phyloP scores from a whole-genome alignment of 768 basidiomycete species.

The Mycena polygramma region DNA sequence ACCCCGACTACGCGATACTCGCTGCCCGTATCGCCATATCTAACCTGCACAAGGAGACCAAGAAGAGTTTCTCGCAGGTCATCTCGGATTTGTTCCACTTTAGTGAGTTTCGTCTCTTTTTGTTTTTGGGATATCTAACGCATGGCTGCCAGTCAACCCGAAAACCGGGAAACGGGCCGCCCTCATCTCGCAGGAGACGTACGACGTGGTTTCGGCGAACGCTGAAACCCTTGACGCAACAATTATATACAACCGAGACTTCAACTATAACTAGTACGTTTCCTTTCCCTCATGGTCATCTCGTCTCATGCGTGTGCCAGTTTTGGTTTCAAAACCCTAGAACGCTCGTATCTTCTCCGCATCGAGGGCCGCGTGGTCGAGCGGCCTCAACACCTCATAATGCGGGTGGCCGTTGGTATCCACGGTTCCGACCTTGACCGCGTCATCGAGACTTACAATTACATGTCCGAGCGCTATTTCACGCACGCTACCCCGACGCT shows the following conservation, averaged over 20 bases:
- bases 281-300: no score
- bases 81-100: slow-evolving; percentile 92
- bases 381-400: slow-evolving; percentile 98
- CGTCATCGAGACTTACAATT: slow-evolving; percentile 91
- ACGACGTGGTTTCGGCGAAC: slow-evolving; percentile 85
- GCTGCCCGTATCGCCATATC: slow-evolving; percentile 99
- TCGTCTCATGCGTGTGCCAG: slow-evolving; percentile 49
- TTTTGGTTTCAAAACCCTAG: slow-evolving; percentile 99
- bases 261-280: slow-evolving; percentile 93
- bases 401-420: slow-evolving; percentile 99
- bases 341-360: slow-evolving; percentile 96
- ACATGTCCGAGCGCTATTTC: slow-evolving; percentile 99
- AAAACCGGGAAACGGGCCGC: slow-evolving; percentile 90
- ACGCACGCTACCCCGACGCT: slow-evolving; percentile 98
- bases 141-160: slow-evolving; percentile 78
- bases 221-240: slow-evolving; percentile 90
- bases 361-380: slow-evolving; percentile 96
- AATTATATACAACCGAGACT: slow-evolving; percentile 98
- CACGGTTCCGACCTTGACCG: slow-evolving; percentile 92
- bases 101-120: slow-evolving; percentile 59
- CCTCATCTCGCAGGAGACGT: slow-evolving; percentile 93
- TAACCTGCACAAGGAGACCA: slow-evolving; percentile 99
- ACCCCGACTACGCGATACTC: slow-evolving; percentile 98
- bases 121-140: background rate
- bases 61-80: slow-evolving; percentile 95